A percentile compares a stretch with the other conserved stretches of the same genome.
These are phyloP conservation scores for Aspergillus calidoustus DNA, from an alignment of 2,329 filamentous ascomycete species.

Conservation along the genomic window DNA sequence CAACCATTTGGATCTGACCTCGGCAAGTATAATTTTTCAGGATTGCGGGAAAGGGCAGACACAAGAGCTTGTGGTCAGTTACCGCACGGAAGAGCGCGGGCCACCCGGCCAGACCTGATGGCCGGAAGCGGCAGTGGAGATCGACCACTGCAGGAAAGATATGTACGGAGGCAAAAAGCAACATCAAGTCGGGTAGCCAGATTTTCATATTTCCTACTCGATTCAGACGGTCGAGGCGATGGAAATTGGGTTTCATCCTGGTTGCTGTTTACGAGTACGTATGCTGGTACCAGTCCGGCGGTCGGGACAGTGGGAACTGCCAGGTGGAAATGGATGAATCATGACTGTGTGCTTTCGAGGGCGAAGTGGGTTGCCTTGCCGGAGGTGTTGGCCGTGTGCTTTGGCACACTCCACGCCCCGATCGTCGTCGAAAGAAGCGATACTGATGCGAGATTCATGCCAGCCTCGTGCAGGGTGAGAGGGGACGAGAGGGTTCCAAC, in stretches of 20 bases:
- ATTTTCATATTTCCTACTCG: background rate
- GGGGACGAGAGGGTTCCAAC: background rate
- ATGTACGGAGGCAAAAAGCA: background rate
- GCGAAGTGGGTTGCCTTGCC: background rate
- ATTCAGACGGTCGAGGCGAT: background rate
- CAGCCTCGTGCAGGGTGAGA: background rate
- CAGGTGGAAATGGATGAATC: no score
- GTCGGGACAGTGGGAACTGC: background rate
- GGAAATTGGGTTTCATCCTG: background rate
- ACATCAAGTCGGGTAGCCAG: background rate
- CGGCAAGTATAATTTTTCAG: background rate
- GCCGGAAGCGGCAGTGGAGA: conserved; percentile 3
- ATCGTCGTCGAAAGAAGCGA: background rate
- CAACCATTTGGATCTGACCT: background rate
- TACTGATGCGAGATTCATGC: conserved; percentile 8
- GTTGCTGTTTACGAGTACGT: background rate
- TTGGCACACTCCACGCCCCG: background rate
- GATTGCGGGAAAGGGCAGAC: background rate
- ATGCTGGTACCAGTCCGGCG: background rate
- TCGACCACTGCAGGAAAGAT: background rate
- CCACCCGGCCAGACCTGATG: background rate
- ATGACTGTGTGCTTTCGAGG: background rate
- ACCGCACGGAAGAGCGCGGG: background rate
- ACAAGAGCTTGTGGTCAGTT: background rate
- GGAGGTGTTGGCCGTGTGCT: background rate